Percentiles rank a stretch among this genome's conserved stretches.
Evolutionary conservation across 345 rosid species (phyloP).

Genomic region (Salix suchowensis): DNA sequence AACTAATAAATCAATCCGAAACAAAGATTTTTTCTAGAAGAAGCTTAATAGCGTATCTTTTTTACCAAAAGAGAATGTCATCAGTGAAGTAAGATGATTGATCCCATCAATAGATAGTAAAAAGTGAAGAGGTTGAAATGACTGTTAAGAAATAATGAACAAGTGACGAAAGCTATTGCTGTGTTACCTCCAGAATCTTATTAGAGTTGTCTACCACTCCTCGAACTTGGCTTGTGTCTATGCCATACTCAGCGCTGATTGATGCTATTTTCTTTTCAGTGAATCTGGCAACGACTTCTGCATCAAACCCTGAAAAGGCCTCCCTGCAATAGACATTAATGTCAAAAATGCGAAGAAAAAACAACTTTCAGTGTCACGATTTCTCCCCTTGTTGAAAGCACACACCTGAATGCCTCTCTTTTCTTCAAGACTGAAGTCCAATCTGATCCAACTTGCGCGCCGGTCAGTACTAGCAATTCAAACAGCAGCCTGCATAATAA

Average conservation of each 20-base stretch:
- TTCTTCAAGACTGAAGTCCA: constrained; percentile 75
- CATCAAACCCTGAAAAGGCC: constrained; percentile 55
- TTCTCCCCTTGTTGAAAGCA: too few species aligned
- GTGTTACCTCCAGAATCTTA: constrained; percentile 46
- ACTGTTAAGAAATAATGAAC: neutral
- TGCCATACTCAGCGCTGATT: constrained; percentile 39
- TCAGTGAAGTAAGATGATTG: neutral
- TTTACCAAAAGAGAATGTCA: neutral
- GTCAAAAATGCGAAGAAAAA: neutral
- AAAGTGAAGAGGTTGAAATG: neutral
- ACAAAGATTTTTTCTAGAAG: neutral
- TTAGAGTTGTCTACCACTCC: constrained; percentile 51
- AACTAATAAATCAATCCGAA: neutral
- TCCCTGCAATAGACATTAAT: constrained; percentile 32
- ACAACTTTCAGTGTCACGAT: neutral
- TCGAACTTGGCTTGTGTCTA: constrained; percentile 48
- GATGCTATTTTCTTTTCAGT: constrained; percentile 47
- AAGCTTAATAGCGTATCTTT: neutral
- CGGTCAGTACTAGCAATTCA: constrained; percentile 62
- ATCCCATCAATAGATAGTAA: neutral
- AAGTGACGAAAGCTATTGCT: neutral
- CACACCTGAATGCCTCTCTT: constrained; percentile 49
- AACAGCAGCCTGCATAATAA: constrained; percentile 41
- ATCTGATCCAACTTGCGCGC: constrained; percentile 71
- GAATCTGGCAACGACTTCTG: constrained; percentile 44